Base-by-base conservation (phyloP, 2,329 filamentous ascomycete genomes). In the Aaosphaeria arxii region DNA sequence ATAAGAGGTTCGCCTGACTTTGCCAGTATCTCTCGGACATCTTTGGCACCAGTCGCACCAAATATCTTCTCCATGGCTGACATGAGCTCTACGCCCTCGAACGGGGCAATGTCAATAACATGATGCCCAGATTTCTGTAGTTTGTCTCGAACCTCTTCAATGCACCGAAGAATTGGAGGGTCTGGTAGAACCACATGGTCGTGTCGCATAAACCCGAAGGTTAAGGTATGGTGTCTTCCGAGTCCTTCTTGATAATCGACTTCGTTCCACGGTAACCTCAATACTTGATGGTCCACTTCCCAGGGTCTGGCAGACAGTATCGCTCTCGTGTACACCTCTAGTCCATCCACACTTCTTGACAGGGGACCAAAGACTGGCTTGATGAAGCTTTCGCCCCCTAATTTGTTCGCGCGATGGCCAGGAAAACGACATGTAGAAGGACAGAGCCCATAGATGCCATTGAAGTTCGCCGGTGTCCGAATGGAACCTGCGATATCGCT, bases 391-490 rank as follows among this genome's bases (percentile, higher is more conserved):
- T 36, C 33, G 33, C 33, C 33, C 9, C 33, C 13, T 13, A 4
- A 36, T 13, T 36, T 36, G 33, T 36, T 13, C 33, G 33, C 9
- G 33, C 33, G 33, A 36, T 36, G 33, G 33, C 33, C 33, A 3
- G 33, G 33, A 36, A 36, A 36, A 36, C 33, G 33, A 11, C 33
- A 9, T 11, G 33, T 36, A 13, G 33, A 36, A 11, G 41, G 41
- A 31, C 41, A 29, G 9, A 78, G 56, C 0, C 77, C 77, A 11
- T 77, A 72, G 46, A 56, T 40, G 24, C 51, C 51, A 46, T 67
- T 64, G 70, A 90, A 90, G 62, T 94, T 91, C 49, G 95, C 88
- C 71, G 87, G 91, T 66, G 95, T 91, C 61, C 84, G 83, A 63
- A 95, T 85, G 50, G 69, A 73, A 3, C 76, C 76, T 6, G 73